Conservation (phyloP, 768 basidiomycete genomes). For the Termitomyces bulborhizus region DNA sequence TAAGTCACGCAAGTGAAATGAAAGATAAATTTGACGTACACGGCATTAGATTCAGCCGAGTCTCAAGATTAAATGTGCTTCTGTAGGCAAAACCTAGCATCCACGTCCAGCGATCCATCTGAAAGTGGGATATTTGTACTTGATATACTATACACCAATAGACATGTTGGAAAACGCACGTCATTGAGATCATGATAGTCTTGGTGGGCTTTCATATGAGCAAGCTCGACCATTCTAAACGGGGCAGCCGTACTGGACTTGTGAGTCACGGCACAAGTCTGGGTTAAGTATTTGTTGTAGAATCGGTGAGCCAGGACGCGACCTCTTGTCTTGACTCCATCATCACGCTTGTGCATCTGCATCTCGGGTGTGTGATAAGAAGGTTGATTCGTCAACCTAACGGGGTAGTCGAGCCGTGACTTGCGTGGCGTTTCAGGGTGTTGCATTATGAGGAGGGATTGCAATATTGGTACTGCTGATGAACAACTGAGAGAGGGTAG, state of each 20-base stretch:
- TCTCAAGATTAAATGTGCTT: not conserved
- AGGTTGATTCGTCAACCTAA: no score
- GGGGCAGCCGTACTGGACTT: not conserved
- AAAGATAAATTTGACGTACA: not conserved
- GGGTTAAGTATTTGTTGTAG: no score
- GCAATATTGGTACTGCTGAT: no score
- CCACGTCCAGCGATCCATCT: not conserved
- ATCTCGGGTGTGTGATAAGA: no score
- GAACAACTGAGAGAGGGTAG: no score
- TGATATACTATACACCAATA: not conserved
- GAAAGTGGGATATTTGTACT: not conserved
- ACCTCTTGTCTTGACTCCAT: no score
- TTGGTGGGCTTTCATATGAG: not conserved
- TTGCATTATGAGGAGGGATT: no score
- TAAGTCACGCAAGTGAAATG: not conserved
- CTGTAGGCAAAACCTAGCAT: not conserved
- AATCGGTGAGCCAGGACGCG: no score
- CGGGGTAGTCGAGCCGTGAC: no score
- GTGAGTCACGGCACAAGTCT: not conserved
- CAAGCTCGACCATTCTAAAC: not conserved
- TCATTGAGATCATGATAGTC: not conserved
- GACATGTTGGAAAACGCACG: not conserved
- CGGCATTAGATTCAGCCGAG: not conserved
- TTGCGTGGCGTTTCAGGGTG: no score
- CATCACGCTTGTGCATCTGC: no score